Conservation (phyloP, 768 basidiomycete genomes). For the Russula ochroleuca region DNA sequence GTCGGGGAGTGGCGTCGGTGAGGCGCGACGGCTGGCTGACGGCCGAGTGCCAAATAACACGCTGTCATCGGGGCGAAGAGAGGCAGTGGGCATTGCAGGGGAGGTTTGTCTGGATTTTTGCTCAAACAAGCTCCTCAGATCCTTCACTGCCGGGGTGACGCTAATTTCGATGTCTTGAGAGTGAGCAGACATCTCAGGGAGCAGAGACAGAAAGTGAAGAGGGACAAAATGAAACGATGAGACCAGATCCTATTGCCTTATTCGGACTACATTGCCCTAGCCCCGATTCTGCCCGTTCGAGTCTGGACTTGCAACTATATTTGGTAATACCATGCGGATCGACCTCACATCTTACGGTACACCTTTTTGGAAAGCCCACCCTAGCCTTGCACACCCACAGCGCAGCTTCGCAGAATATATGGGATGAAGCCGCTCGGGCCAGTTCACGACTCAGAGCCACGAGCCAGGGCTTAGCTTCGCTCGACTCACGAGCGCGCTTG, state of each 20-base stretch:
- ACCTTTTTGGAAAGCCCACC: too few relatives aligned
- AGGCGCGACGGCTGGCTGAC: slow-evolving; percentile 10
- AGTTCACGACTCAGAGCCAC: too few relatives aligned
- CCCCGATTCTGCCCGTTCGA: not conserved
- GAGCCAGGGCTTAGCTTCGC: too few relatives aligned
- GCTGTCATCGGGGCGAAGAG: slow-evolving; percentile 6
- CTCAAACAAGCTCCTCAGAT: slow-evolving; percentile 20
- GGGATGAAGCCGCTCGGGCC: too few relatives aligned
- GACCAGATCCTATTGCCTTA: not conserved
- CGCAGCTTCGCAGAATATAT: too few relatives aligned
- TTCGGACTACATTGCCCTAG: not conserved
- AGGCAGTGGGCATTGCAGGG: not conserved
- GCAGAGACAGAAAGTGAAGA: not conserved
- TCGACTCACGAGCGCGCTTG: too few relatives aligned
- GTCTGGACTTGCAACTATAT: not conserved
- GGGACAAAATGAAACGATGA: not conserved
- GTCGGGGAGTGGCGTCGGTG: slow-evolving; percentile 3
- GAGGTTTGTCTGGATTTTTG: slow-evolving; percentile 11
- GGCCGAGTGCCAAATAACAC: slow-evolving; percentile 1
- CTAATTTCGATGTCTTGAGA: slow-evolving; percentile 6
- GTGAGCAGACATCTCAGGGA: slow-evolving; percentile 1
- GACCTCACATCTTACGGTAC: too few relatives aligned
- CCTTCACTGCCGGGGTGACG: slow-evolving; percentile 18
- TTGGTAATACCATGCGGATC: too few relatives aligned
- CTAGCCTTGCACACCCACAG: too few relatives aligned